These are phyloP conservation scores for Oenanthe sinensis DNA, from an alignment of 129 eudicot genomes.

Conservation along the genomic window DNA sequence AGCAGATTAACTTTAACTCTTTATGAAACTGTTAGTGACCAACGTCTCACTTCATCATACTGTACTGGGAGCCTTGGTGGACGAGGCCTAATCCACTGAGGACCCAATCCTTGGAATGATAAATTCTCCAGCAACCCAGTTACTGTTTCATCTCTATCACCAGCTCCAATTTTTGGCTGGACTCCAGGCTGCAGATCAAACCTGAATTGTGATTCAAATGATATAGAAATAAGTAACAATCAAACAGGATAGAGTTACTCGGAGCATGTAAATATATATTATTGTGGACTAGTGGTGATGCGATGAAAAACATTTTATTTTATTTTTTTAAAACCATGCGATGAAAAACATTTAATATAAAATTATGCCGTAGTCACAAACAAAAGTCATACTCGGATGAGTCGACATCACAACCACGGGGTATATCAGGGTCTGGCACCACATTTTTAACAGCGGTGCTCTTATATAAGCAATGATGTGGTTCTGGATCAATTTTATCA, in stretches of 20 bases:
- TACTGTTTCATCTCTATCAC: constrained; percentile 58
- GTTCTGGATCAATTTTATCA: constrained; percentile 39
- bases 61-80: constrained; percentile 83
- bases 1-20: background rate
- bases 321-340: background rate
- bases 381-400: constrained; percentile 59
- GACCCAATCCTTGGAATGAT: constrained; percentile 67
- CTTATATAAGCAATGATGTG: constrained; percentile 44
- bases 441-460: constrained; percentile 47
- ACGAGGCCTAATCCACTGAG: constrained; percentile 78
- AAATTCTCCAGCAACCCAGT: constrained; percentile 46
- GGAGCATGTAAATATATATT: background rate
- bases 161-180: constrained; percentile 67
- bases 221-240: background rate
- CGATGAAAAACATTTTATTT: background rate
- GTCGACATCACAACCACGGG: constrained; percentile 57
- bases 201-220: constrained; percentile 29
- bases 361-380: background rate
- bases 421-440: constrained; percentile 84
- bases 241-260: background rate
- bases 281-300: background rate
- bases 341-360: background rate
- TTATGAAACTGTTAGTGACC: background rate
- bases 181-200: constrained; percentile 71
- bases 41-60: constrained; percentile 55